Percentiles rank a stretch among this genome's conserved stretches.
These are phyloP conservation scores for Trichoderma erinaceum DNA, from an alignment of 495 filamentous ascomycete genomes.

Conservation along the genomic window DNA sequence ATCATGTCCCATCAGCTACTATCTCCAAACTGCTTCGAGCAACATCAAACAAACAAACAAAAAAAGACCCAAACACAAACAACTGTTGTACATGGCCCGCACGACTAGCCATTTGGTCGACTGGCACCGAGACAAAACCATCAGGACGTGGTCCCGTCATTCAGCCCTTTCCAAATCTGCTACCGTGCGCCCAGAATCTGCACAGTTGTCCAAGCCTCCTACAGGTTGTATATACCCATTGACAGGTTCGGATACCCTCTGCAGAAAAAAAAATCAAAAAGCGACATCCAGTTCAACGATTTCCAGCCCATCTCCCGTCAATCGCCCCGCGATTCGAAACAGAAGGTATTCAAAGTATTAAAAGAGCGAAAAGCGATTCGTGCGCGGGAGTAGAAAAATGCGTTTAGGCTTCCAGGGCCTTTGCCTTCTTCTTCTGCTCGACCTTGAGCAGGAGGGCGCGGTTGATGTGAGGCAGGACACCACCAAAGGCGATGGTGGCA, in stretches of 20 bases:
- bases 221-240: background rate
- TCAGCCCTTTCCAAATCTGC: background rate
- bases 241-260: background rate
- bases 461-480: slow-evolving; percentile 98
- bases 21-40: slow-evolving; percentile 6
- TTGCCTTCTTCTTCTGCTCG: slow-evolving; percentile 98
- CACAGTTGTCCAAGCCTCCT: slow-evolving; percentile 9
- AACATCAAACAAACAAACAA: background rate
- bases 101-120: background rate
- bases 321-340: background rate
- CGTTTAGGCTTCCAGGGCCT: slow-evolving; percentile 52
- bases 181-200: background rate
- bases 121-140: background rate
- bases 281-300: background rate
- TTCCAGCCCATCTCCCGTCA: slow-evolving; percentile 2
- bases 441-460: slow-evolving; percentile 95
- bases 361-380: background rate
- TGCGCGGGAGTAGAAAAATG: background rate
- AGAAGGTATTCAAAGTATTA: slow-evolving; percentile 12
- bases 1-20: background rate
- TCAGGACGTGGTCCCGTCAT: background rate
- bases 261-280: background rate
- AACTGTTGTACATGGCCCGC: slow-evolving; percentile 7
- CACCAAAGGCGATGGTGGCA: slow-evolving; percentile 95
- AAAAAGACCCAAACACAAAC: background rate